A percentile compares a stretch with the other conserved stretches of the same genome.
These are phyloP conservation scores for Clavispora carvajalis DNA, from an alignment of 805 yeast species.

Conservation along the genomic window DNA sequence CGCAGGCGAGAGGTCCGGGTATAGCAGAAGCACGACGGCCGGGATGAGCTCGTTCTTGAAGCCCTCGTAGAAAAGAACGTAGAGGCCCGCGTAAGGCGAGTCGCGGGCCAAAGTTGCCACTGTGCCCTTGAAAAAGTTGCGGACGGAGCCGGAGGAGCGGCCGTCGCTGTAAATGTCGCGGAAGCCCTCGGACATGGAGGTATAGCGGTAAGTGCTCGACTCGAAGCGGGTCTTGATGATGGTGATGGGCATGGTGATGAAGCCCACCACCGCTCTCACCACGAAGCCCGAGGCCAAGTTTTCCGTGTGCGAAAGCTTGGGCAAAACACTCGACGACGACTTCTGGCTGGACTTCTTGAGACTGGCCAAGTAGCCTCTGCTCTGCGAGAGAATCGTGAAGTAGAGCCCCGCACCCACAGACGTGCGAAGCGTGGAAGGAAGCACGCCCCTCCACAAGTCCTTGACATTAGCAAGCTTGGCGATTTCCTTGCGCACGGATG, in stretches of 20 bases:
- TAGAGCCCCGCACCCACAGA: conserved; percentile 89
- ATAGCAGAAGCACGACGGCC: conserved; percentile 11
- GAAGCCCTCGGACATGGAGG: conserved; percentile 57
- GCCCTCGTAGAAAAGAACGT: conserved; percentile 79
- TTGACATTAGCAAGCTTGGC: conserved; percentile 34
- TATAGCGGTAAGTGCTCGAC: conserved; percentile 69
- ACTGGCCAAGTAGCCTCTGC: conserved; percentile 48
- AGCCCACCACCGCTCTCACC: conserved; percentile 78
- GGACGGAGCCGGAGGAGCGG: conserved; percentile 31
- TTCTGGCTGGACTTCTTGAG: conserved; percentile 25
- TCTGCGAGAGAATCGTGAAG: conserved; percentile 61
- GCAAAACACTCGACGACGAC: conserved; percentile 39
- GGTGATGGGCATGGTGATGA: conserved; percentile 91
- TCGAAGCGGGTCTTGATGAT: conserved; percentile 86
- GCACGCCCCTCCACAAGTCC: conserved; percentile 87
- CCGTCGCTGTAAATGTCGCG: conserved; percentile 43
- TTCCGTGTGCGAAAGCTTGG: conserved; percentile 62
- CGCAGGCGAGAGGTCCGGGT: conserved; percentile 7
- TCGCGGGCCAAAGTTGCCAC: conserved; percentile 85
- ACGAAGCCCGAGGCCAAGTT: conserved; percentile 74
- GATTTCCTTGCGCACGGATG: conserved; percentile 38
- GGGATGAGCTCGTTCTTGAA: conserved; percentile 57
- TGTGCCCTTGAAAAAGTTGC: conserved; percentile 82
- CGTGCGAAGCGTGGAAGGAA: conserved; percentile 86
- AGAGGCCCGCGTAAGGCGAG: conserved; percentile 94